phyloP scores from a whole-genome alignment of 2,329 filamentous ascomycete genomes.

The Zymoseptoria crescenta region DNA sequence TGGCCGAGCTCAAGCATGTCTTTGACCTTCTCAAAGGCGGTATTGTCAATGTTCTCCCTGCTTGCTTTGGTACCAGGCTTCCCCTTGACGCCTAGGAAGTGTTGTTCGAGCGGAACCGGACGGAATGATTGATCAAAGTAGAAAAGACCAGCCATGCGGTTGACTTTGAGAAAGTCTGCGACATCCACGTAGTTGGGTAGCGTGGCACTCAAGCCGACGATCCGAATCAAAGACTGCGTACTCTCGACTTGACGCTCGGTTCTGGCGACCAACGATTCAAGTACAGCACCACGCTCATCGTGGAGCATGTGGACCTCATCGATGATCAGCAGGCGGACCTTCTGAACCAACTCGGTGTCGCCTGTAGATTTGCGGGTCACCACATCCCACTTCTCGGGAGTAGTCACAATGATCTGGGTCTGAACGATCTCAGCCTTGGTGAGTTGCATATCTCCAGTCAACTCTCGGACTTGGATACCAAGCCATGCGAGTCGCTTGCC shows the following conservation, averaged over 20 bases:
- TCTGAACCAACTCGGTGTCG: constrained; percentile 94
- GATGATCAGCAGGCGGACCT: constrained; percentile 90
- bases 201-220: constrained; percentile 90
- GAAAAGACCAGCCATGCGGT: constrained; percentile 84
- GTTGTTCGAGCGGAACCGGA: constrained; percentile 91
- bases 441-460: constrained; percentile 97
- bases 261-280: constrained; percentile 90
- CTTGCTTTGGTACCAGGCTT: constrained; percentile 75
- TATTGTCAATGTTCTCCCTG: constrained; percentile 78
- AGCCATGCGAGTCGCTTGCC: constrained; percentile 89
- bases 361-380: constrained; percentile 95
- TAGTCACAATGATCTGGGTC: constrained; percentile 97
- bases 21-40: constrained; percentile 87
- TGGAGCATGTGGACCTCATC: constrained; percentile 99
- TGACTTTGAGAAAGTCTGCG: constrained; percentile 93
- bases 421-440: constrained; percentile 93
- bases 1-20: constrained; percentile 90
- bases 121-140: constrained; percentile 96
- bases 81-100: constrained; percentile 93
- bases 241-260: constrained; percentile 96
- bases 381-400: constrained; percentile 98
- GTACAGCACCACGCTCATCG: constrained; percentile 88
- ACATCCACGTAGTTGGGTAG: constrained; percentile 96
- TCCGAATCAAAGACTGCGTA: constrained; percentile 92
- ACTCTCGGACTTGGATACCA: constrained; percentile 81